phyloP scores from a whole-genome alignment of 2,329 filamentous ascomycete species.

The Colletotrichum sublineola region DNA sequence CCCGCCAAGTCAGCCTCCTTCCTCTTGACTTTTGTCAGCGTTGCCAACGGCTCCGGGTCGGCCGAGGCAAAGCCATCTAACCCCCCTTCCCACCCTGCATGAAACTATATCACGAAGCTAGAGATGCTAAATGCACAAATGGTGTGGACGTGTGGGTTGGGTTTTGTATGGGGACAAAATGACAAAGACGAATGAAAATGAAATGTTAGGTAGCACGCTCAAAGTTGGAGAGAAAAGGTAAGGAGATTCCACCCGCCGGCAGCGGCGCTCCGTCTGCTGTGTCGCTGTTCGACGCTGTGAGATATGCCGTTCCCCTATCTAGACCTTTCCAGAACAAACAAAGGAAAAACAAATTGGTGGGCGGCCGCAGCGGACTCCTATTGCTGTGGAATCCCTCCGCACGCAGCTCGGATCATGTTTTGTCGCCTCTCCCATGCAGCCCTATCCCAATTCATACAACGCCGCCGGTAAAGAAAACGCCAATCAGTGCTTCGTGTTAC shows the following conservation, averaged over 20 bases:
- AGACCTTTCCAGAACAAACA: background rate
- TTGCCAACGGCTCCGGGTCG: slow-evolving; percentile 18
- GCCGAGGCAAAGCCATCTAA: background rate
- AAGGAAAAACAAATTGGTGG: background rate
- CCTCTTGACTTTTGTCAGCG: background rate
- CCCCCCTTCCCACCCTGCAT: background rate
- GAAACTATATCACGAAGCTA: background rate
- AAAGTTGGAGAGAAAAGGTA: background rate
- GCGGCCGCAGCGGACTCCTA: background rate
- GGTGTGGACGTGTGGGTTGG: background rate
- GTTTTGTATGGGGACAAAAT: background rate
- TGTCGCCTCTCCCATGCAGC: background rate
- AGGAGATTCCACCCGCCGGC: background rate
- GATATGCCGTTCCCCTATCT: background rate
- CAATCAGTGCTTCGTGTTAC: slow-evolving; percentile 35
- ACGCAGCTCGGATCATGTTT: slow-evolving; percentile 2
- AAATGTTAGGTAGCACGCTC: slow-evolving; percentile 16
- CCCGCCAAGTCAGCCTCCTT: background rate
- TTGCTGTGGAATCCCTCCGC: background rate
- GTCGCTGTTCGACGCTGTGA: background rate
- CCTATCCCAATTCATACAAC: slow-evolving; percentile 17
- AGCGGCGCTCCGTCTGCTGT: background rate
- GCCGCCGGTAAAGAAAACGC: slow-evolving; percentile 26
- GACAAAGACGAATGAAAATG: background rate
- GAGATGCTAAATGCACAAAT: background rate